Conservation (phyloP, 2,329 filamentous ascomycete genomes). For the Aspergillus clavatus region DNA sequence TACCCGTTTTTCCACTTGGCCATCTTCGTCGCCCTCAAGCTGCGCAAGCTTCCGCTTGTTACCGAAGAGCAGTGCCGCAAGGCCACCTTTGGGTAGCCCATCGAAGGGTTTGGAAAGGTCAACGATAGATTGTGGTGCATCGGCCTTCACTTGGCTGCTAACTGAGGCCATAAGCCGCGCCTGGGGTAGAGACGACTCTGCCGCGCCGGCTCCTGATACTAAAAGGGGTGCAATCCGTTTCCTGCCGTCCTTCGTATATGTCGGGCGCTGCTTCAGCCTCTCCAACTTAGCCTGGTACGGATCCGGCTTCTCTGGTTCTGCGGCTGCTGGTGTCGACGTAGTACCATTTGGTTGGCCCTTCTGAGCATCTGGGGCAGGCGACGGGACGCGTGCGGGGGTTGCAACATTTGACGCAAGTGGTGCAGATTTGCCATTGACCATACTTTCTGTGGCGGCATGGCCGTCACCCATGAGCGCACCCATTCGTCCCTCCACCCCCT, state of each 20-base stretch:
- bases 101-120: conserved; percentile 94
- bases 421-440: conserved; percentile 44
- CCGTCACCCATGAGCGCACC: conserved; percentile 95
- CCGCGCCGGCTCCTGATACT: conserved; percentile 81
- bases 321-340: conserved; percentile 25
- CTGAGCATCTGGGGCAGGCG: conserved; percentile 28
- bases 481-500: conserved; percentile 90
- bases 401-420: conserved; percentile 43
- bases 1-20: conserved; percentile 55
- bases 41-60: conserved; percentile 83
- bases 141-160: conserved; percentile 59
- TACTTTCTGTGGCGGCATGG: conserved; percentile 50
- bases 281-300: conserved; percentile 57
- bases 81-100: conserved; percentile 81
- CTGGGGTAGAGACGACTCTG: conserved; percentile 82
- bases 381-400: conserved; percentile 29
- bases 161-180: conserved; percentile 78
- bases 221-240: conserved; percentile 90
- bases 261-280: conserved; percentile 82
- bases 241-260: conserved; percentile 92
- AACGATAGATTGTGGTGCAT: conserved; percentile 73
- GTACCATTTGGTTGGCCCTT: conserved; percentile 37
- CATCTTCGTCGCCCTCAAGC: conserved; percentile 71
- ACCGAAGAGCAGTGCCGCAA: conserved; percentile 78
- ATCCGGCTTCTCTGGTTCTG: conserved; percentile 44